phyloP scores from a whole-genome alignment of 331 rosid genomes.

The Cucumis variabilis region DNA sequence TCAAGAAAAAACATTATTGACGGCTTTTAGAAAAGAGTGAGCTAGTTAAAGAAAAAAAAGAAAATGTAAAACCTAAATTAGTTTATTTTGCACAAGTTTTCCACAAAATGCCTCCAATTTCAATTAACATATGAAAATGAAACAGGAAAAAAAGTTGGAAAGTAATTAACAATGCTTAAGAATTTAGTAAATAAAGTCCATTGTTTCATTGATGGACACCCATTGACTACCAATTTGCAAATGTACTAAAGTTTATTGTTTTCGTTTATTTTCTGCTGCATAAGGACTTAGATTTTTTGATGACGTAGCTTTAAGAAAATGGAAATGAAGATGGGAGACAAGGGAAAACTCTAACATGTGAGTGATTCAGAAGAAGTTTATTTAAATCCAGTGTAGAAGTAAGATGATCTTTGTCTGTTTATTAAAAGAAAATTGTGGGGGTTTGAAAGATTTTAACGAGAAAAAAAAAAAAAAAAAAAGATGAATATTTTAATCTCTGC shows the following conservation, averaged over 20 bases:
- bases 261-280: background rate
- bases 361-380: background rate
- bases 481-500: background rate
- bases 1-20: too few relatives aligned
- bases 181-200: background rate
- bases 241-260: background rate
- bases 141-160: too few relatives aligned
- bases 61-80: too few relatives aligned
- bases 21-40: too few relatives aligned
- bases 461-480: background rate
- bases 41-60: too few relatives aligned
- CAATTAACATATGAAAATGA: background rate
- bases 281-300: background rate
- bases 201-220: background rate
- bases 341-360: conserved; percentile 14
- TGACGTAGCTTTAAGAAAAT: background rate
- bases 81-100: too few relatives aligned
- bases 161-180: background rate
- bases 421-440: background rate
- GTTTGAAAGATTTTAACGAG: background rate
- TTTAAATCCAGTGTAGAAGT: background rate
- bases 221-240: background rate
- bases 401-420: conserved; percentile 22
- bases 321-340: conserved; percentile 8
- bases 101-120: background rate